Evolutionary conservation across 805 yeast genomes (phyloP), one percentile per base, ranked within the genome.

Genomic region (Candida maris): DNA sequence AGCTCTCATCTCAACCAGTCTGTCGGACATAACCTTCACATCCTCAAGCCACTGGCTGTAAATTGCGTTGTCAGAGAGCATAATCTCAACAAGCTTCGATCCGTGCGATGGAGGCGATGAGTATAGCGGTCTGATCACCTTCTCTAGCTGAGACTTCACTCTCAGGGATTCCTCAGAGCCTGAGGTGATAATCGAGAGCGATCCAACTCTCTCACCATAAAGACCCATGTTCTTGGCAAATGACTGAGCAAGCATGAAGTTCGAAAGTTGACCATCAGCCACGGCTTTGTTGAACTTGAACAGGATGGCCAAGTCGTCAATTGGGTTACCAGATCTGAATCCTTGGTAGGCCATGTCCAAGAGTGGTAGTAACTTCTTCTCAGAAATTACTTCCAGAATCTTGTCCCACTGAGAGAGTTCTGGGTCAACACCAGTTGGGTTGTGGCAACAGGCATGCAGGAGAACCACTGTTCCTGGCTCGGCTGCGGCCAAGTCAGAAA

Each of bases 311-410:
- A 75, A 67, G 61, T 89, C 97, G 54, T 77, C 68, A 57, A 74
- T 77, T 45, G 87, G 75, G 51, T 79, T 75, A 38, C 97, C 97
- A 3, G 94, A 77, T 32, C 94, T 87, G 54, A 91, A 85, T 17
- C 97, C 97, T 65, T 89, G 97, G 69, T 89, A 89, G 2, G 97
- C 97, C 79, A 83, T 79, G 67, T 89, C 97, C 44, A 89, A 77
- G 57, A 91, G 70, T 27, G 95, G 95, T 61, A 84, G 73, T 52
- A 85, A 74, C 29, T 72, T 65, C 57, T 76, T 75, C 32, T 68
- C 59, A 49, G 73, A 64, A 27, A 85, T 57, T 22, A 81, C 76
- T 32, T 80, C 77, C 51, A 85, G 69, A 26, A 91, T 85, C 59
- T 73, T 64, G 43, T 73, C 70, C 96, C 96, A 88, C 58, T 89